Base-by-base conservation (phyloP, 345 rosid species). In the Bruguiera parviflora region DNA sequence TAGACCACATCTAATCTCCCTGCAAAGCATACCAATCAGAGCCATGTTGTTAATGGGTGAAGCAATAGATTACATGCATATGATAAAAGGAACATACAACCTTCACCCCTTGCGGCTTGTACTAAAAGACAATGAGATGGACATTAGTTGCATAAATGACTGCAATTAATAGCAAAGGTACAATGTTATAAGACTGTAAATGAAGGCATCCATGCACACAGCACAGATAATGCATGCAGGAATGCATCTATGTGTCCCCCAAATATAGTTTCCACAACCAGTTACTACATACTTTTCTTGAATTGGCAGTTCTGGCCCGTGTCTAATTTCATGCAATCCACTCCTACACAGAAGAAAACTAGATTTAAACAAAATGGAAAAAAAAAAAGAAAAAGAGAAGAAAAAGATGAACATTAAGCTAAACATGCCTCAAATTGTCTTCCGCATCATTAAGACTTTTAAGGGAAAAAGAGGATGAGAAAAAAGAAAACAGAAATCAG, bases 261-360 rank as follows among this genome's bases (percentile, higher is more conserved):
- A 61, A 28, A 22, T 21, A 60, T 56, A 33, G 31, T 31, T 9
- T 21, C 24, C 53, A 18, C n/a, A 56, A 31, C 43, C 49, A 65
- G 21, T n/a, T 22, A 63, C 56, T 29, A 65, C 89, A 75, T 91
- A 94, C 98, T 88, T 94, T 31, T 94, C 97, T 64, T 84, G 84
- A 61, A 86, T 70, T 58, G 88, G 80, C 78, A 89, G 71, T 78
- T 89, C 83, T 68, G 83, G 83, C 28, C 90, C 81, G 47, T 78
- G 77, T 75, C 78, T 85, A 65, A 74, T 61, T 74, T 74, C 87
- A 51, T 61, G 78, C 61, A 83, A 81, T 66, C 58, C 75, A 71
- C 70, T 80, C 82, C 97, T 94, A 66, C 71, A 74, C 24, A n/a
- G 63, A 27, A 70, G 46, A 64, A 66, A 53, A 21, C 55, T 25